phyloP scores from a whole-genome alignment of 2,329 filamentous ascomycete species.

The Fusarium albosuccineum region DNA sequence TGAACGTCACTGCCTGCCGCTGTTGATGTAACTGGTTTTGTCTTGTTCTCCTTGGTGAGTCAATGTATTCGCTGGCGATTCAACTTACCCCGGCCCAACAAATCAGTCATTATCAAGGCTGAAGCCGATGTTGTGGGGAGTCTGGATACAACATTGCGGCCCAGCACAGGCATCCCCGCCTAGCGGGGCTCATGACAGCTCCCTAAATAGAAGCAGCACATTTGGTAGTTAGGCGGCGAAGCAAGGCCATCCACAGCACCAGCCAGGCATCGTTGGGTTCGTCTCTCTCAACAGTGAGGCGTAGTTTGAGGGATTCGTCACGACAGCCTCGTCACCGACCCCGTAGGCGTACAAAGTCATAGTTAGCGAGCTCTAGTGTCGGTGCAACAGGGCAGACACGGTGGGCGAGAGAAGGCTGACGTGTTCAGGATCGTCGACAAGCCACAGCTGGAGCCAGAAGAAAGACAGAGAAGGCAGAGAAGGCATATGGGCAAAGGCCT shows the following conservation, averaged over 20 bases:
- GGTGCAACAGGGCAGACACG: conserved; percentile 23
- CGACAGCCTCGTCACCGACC: conserved; percentile 30
- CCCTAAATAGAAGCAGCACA: conserved; percentile 41
- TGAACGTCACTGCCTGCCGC: not conserved
- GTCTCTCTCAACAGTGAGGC: conserved; percentile 17
- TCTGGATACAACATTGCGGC: conserved; percentile 12
- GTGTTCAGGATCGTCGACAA: conserved; percentile 29
- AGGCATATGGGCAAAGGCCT: not conserved
- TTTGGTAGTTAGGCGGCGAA: conserved; percentile 27
- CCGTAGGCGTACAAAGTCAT: conserved; percentile 22
- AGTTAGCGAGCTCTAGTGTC: conserved; percentile 17
- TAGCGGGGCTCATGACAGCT: conserved; percentile 23
- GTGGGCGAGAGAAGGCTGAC: conserved; percentile 38
- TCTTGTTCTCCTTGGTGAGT: conserved; percentile 16
- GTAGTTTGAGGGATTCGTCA: conserved; percentile 38
- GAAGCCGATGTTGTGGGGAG: conserved; percentile 27
- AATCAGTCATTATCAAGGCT: conserved; percentile 27
- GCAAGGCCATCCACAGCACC: conserved; percentile 24
- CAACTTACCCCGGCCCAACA: conserved; percentile 10
- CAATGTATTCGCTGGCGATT: conserved; percentile 17
- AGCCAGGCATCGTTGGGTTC: conserved; percentile 23
- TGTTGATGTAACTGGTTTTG: conserved; percentile 21
- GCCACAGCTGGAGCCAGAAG: conserved; percentile 22
- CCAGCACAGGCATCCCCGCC: conserved; percentile 21
- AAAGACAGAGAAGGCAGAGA: not conserved